These are phyloP conservation scores for Pelargonium myrrhifolium DNA, from an alignment of 441 rosid species.

Conservation along the genomic window DNA sequence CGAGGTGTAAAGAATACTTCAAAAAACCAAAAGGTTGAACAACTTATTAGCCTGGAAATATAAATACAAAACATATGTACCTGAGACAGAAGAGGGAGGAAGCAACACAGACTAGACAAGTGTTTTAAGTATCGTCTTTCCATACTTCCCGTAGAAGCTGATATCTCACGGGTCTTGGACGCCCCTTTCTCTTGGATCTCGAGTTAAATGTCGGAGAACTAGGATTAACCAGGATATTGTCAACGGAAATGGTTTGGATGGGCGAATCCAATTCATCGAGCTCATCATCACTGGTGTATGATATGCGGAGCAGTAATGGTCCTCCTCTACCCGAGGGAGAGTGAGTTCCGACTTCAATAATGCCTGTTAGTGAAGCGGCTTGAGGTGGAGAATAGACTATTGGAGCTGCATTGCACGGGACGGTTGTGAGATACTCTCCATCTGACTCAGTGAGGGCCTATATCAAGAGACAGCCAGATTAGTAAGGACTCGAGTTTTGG, in stretches of 20 bases:
- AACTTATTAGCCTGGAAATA: background rate
- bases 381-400: conserved; percentile 57
- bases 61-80: background rate
- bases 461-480: background rate
- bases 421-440: conserved; percentile 35
- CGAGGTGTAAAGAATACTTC: background rate
- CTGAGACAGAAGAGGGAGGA: background rate
- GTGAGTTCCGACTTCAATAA: conserved; percentile 39
- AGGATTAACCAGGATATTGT: conserved; percentile 31
- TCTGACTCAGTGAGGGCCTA: conserved; percentile 42
- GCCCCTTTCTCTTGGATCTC: conserved; percentile 37
- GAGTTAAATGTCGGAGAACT: conserved; percentile 31
- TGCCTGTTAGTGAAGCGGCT: conserved; percentile 37
- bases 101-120: background rate
- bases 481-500: background rate
- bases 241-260: conserved; percentile 43
- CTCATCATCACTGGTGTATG: conserved; percentile 85
- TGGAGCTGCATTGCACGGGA: conserved; percentile 61
- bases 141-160: conserved; percentile 75
- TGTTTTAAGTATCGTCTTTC: conserved; percentile 20
- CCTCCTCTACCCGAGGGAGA: conserved; percentile 48
- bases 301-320: conserved; percentile 54
- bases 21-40: background rate
- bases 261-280: conserved; percentile 88
- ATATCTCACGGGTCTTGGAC: conserved; percentile 55